A percentile compares a stretch with the other conserved stretches of the same genome.
Conservation (phyloP, 164 flowering plant genomes). For the Protea cynaroides region DNA sequence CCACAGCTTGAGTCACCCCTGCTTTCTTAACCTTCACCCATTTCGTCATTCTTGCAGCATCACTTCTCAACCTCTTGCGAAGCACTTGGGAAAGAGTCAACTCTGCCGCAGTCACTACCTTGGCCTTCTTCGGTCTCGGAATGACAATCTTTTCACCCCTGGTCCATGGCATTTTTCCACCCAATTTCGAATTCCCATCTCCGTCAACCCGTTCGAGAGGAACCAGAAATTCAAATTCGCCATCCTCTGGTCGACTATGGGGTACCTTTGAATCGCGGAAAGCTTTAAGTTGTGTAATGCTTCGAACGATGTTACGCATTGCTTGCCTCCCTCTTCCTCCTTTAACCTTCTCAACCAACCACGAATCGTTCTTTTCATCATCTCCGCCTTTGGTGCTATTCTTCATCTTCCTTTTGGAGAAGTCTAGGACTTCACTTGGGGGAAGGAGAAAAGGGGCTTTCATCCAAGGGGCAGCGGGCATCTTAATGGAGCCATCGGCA, state of each 20-base stretch:
- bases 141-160: slow-evolving; percentile 40
- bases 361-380: slow-evolving; percentile 18
- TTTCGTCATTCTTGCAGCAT: slow-evolving; percentile 51
- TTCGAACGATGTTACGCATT: slow-evolving; percentile 38
- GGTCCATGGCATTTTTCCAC: slow-evolving; percentile 67
- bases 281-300: slow-evolving; percentile 45
- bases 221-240: slow-evolving; percentile 24
- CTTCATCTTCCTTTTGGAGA: slow-evolving; percentile 20
- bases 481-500: slow-evolving; percentile 24
- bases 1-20: slow-evolving; percentile 69
- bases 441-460: slow-evolving; percentile 48
- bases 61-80: slow-evolving; percentile 61
- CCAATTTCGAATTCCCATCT: slow-evolving; percentile 14
- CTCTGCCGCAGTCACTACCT: slow-evolving; percentile 44
- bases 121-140: slow-evolving; percentile 58
- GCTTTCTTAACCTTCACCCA: slow-evolving; percentile 92
- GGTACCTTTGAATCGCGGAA: slow-evolving; percentile 2
- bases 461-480: slow-evolving; percentile 95
- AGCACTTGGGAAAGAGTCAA: slow-evolving; percentile 42
- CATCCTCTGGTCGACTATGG: slow-evolving; percentile 3
- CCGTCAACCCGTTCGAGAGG: slow-evolving; percentile 18
- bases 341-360: slow-evolving; percentile 40
- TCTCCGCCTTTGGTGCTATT: slow-evolving; percentile 1
- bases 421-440: slow-evolving; percentile 40
- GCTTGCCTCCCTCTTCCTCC: slow-evolving; percentile 62